Evolutionary conservation across 1,139 yeast genomes (phyloP), one percentile per base, ranked within the genome.

Genomic region (Pichia sp.): DNA sequence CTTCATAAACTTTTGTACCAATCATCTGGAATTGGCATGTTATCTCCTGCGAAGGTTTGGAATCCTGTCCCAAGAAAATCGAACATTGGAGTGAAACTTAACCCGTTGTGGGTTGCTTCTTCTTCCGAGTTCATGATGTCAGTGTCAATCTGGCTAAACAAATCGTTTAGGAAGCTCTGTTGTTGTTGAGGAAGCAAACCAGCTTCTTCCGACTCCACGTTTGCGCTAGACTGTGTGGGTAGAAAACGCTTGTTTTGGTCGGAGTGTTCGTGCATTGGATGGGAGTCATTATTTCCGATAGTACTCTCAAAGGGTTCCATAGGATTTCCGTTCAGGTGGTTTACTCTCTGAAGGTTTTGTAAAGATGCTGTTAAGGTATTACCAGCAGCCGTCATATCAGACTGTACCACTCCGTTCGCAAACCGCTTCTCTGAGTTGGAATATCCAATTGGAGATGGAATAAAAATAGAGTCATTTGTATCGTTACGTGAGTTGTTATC

Each of bases 131-230:
- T 46, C 46, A 49, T 47, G 9, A 53, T 40, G 36, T 53, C 58
- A 3, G 49, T 43, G 29, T 53, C 57, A 18, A 53, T 52, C 33
- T 52, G 55, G 22, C 35, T 37, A 30, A 53, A 53, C 9, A 53
- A 23, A 30, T 51, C 56, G 35, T 48, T 45, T 22, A 53, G 35
- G 29, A 51, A 37, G 18, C 44, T 42, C 27, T 50, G 53, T 14
- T 50, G 50, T 37, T 40, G 45, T 11, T 33, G 35, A 17, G 27
- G 29, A n/a, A 31, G 17, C 10, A 22, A 38, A n/a, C n/a, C n/a
- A n/a, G n/a, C n/a, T n/a, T n/a, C n/a, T n/a, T n/a, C n/a, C n/a
- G n/a, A n/a, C n/a, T n/a, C n/a, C n/a, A n/a, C n/a, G n/a, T n/a
- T n/a, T n/a, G n/a, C n/a, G n/a, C n/a, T n/a, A n/a, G n/a, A n/a